A percentile compares a stretch with the other conserved stretches of the same genome.
Conservation (phyloP, 345 rosid genomes). For the Firmiana major region DNA sequence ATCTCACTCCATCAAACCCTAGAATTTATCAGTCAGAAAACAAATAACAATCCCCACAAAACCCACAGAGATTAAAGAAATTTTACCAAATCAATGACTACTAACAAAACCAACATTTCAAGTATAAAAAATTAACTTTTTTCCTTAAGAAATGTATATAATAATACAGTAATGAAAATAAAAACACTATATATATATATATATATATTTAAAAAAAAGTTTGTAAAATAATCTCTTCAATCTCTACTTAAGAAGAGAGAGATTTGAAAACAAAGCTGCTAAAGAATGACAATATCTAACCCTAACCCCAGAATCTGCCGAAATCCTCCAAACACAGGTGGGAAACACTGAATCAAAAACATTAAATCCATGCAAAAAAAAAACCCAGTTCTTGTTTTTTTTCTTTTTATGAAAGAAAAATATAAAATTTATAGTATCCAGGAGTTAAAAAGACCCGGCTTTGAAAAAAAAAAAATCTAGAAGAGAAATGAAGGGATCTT, state of each 20-base stretch:
- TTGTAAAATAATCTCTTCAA: conserved; percentile 20
- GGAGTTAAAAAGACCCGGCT: not conserved
- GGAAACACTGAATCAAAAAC: conserved; percentile 35
- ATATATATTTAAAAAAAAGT: not conserved
- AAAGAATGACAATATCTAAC: conserved; percentile 39
- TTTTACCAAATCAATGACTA: conserved; percentile 20
- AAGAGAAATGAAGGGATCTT: conserved; percentile 18
- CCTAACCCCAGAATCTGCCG: conserved; percentile 44
- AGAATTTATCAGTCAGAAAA: conserved; percentile 32
- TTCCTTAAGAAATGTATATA: not conserved
- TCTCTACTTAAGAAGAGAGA: conserved; percentile 25
- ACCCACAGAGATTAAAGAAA: conserved; percentile 22
- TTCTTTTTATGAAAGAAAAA: not conserved
- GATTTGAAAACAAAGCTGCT: conserved; percentile 23
- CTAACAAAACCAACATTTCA: not conserved
- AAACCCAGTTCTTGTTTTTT: not conserved
- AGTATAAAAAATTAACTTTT: not conserved
- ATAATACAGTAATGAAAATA: not conserved
- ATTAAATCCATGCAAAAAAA: conserved; percentile 36
- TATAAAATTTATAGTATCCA: not conserved
- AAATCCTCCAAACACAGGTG: conserved; percentile 56
- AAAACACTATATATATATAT: not conserved
- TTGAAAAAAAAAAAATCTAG: not conserved
- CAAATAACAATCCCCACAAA: conserved; percentile 25
- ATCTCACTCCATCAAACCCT: conserved; percentile 51